Conservation (phyloP, 257 asterid species). For the Paulownia fortunei region DNA sequence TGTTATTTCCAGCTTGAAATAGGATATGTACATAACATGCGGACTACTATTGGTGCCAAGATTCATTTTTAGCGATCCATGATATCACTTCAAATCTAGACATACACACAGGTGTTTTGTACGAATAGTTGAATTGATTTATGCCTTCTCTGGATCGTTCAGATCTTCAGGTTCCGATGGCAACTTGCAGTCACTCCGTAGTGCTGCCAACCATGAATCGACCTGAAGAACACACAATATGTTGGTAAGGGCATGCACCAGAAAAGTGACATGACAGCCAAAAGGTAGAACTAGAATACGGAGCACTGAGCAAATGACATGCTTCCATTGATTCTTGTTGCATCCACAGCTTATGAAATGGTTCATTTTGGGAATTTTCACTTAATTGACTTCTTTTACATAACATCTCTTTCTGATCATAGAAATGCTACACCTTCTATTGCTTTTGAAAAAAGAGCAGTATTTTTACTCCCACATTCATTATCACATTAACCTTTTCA, state of each 20-base stretch:
- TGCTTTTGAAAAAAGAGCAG: background rate
- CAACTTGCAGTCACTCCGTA: slow-evolving; percentile 55
- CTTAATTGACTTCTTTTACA: background rate
- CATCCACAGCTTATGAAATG: background rate
- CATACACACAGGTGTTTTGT: slow-evolving; percentile 9
- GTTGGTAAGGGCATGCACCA: background rate
- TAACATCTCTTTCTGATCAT: background rate
- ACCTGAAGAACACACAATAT: slow-evolving; percentile 49
- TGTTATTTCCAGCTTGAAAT: slow-evolving; percentile 20
- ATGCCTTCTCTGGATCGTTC: slow-evolving; percentile 30
- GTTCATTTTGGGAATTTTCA: background rate
- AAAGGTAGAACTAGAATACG: background rate
- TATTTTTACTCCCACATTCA: background rate
- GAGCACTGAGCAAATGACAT: background rate
- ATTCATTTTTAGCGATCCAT: background rate
- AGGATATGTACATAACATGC: slow-evolving; percentile 30
- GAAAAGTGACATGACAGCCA: background rate
- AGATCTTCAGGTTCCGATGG: slow-evolving; percentile 34
- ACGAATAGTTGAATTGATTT: slow-evolving; percentile 8
- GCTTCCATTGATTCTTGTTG: background rate
- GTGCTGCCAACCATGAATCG: slow-evolving; percentile 78
- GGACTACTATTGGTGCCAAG: background rate
- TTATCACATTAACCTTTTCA: background rate
- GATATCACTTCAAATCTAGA: slow-evolving; percentile 11
- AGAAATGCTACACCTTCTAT: background rate